These are phyloP conservation scores for Syzygium oleosum DNA, from an alignment of 345 rosid species.

Conservation along the genomic window DNA sequence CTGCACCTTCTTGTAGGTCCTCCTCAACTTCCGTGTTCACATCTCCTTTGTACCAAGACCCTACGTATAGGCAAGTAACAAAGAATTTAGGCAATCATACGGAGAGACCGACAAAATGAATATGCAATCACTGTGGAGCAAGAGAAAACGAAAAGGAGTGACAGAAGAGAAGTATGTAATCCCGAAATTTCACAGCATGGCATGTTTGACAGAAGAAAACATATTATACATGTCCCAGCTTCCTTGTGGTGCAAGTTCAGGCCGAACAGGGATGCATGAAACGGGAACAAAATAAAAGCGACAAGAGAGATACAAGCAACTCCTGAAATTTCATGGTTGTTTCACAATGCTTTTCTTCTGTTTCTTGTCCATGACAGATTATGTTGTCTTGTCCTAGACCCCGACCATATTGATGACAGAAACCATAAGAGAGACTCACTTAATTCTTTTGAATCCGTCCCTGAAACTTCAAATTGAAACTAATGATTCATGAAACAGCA, in stretches of 20 bases:
- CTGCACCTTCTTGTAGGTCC: neutral
- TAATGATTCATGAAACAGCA: neutral
- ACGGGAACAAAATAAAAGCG: neutral
- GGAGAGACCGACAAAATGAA: neutral
- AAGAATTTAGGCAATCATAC: neutral
- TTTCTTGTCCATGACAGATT: neutral
- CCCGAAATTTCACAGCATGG: neutral
- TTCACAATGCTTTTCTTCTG: neutral
- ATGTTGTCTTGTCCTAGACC: neutral
- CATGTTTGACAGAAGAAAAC: neutral
- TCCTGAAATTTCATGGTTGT: neutral
- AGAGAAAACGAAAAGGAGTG: neutral
- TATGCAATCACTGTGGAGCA: neutral
- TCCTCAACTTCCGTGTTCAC: neutral
- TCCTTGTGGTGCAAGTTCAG: neutral
- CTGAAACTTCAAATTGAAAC: neutral
- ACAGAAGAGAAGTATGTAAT: neutral
- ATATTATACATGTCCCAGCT: neutral
- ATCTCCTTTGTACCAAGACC: conserved; percentile 8
- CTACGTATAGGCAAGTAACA: neutral
- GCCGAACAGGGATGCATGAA: neutral
- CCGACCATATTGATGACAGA: neutral
- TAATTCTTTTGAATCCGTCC: neutral
- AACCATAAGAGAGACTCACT: neutral
- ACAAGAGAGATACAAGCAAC: neutral